phyloP scores from a whole-genome alignment of 495 filamentous ascomycete genomes.

The Penicillium bialowiezense region DNA sequence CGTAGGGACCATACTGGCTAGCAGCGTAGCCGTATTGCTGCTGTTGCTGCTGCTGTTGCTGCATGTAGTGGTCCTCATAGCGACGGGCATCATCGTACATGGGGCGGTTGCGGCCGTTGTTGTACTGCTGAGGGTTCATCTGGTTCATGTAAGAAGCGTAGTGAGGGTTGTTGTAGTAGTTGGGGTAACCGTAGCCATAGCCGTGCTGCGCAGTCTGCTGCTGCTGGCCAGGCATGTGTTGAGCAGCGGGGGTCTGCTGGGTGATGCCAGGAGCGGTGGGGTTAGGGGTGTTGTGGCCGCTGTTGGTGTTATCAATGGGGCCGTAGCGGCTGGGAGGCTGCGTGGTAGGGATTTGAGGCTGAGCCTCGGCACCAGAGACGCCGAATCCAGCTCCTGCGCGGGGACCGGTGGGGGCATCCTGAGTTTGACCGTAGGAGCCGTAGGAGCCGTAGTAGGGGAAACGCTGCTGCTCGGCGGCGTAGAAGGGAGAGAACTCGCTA shows the following conservation, averaged over 20 bases:
- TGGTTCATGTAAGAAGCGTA: constrained; percentile 78
- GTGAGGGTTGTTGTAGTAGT: constrained; percentile 76
- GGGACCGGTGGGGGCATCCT: constrained; percentile 69
- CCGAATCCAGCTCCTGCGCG: constrained; percentile 66
- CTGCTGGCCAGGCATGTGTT: constrained; percentile 63
- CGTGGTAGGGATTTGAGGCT: constrained; percentile 72
- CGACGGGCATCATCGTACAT: constrained; percentile 56
- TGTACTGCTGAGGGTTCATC: constrained; percentile 49
- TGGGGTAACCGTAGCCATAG: constrained; percentile 68
- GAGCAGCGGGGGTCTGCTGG: constrained; percentile 58
- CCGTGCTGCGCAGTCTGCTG: constrained; percentile 40
- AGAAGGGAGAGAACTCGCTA: constrained; percentile 81
- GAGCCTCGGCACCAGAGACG: constrained; percentile 64
- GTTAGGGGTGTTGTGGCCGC: constrained; percentile 86
- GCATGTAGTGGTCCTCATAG: constrained; percentile 42
- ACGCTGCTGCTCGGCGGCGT: constrained; percentile 78
- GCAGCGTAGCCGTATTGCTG: constrained; percentile 66
- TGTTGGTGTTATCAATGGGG: constrained; percentile 71
- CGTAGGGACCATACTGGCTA: constrained; percentile 72
- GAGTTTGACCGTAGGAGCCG: constrained; percentile 71
- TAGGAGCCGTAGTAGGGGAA: constrained; percentile 84
- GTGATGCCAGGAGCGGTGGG: constrained; percentile 69
- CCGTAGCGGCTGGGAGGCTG: constrained; percentile 67
- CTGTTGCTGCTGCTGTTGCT: constrained; percentile 40
- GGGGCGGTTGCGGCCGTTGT: constrained; percentile 50